These are phyloP conservation scores for Agaricus blazei DNA, from an alignment of 768 basidiomycete species.

Conservation along the genomic window DNA sequence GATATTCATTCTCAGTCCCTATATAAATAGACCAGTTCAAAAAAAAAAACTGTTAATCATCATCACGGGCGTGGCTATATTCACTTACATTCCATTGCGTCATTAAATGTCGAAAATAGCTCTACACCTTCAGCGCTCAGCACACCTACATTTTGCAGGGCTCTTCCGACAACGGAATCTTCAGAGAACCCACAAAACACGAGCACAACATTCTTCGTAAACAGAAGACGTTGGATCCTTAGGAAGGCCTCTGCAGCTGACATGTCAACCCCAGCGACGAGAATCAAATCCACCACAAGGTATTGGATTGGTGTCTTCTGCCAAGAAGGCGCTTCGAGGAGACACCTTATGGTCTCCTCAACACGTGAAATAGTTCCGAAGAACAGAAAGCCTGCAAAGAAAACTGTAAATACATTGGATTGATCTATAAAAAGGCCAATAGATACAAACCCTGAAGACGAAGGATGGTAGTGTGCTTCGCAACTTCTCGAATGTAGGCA, in stretches of 20 bases:
- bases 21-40: not conserved
- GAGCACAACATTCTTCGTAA: slow-evolving; percentile 70
- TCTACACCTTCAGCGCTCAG: slow-evolving; percentile 77
- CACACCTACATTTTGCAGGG: slow-evolving; percentile 74
- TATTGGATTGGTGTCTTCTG: slow-evolving; percentile 77
- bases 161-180: slow-evolving; percentile 62
- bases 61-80: not conserved
- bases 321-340: slow-evolving; percentile 72
- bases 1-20: slow-evolving; percentile 94
- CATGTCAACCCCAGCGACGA: slow-evolving; percentile 90
- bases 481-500: slow-evolving; percentile 87
- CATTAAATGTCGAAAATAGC: slow-evolving; percentile 75
- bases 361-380: slow-evolving; percentile 91
- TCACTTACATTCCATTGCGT: slow-evolving; percentile 86
- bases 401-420: not conserved
- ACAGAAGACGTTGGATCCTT: slow-evolving; percentile 77
- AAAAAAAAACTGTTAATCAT: not conserved
- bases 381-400: slow-evolving; percentile 69
- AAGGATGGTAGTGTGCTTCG: slow-evolving; percentile 85
- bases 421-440: not conserved
- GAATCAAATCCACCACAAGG: slow-evolving; percentile 81
- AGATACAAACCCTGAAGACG: slow-evolving; percentile 65
- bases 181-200: slow-evolving; percentile 81
- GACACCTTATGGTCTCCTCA: slow-evolving; percentile 76
- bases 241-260: slow-evolving; percentile 95